Evolutionary conservation across 805 yeast genomes (phyloP).

Genomic region (Candida odintsovae): DNA sequence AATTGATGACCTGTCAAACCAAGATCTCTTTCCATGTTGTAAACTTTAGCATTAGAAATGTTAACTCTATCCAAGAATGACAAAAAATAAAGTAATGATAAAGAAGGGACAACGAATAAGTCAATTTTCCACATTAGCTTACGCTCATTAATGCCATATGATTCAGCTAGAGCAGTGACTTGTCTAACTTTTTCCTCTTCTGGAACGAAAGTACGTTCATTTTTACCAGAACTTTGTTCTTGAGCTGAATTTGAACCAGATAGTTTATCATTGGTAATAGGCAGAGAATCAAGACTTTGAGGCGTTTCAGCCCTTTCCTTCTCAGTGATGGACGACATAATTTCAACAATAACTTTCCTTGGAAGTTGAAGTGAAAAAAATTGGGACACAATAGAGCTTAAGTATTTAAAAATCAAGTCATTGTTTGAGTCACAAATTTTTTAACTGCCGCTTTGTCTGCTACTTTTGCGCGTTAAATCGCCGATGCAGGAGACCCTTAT

Average conservation of each 20-base stretch:
- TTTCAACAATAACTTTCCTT: background rate
- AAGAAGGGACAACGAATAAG: constrained; percentile 67
- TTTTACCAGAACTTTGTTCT: background rate
- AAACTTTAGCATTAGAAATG: constrained; percentile 73
- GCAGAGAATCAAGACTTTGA: background rate
- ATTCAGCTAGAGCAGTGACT: constrained; percentile 34
- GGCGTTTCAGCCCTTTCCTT: background rate
- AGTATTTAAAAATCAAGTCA: background rate
- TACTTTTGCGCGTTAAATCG: no score
- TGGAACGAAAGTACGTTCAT: constrained; percentile 13
- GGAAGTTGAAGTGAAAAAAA: background rate
- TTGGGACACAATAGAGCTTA: background rate
- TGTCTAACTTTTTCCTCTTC: constrained; percentile 13
- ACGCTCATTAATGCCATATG: constrained; percentile 45
- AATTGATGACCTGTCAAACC: constrained; percentile 39
- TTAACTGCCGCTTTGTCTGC: no score
- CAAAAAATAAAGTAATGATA: constrained; percentile 65
- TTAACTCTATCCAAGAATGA: constrained; percentile 80
- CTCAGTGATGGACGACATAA: background rate
- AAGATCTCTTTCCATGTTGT: constrained; percentile 56
- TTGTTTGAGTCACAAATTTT: background rate
- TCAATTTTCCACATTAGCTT: constrained; percentile 62
- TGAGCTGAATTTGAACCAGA: background rate
- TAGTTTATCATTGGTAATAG: background rate
- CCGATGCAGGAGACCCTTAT: background rate